Conservation (phyloP, 176 grass and related monocot genomes). For the Oryza officinalis region DNA sequence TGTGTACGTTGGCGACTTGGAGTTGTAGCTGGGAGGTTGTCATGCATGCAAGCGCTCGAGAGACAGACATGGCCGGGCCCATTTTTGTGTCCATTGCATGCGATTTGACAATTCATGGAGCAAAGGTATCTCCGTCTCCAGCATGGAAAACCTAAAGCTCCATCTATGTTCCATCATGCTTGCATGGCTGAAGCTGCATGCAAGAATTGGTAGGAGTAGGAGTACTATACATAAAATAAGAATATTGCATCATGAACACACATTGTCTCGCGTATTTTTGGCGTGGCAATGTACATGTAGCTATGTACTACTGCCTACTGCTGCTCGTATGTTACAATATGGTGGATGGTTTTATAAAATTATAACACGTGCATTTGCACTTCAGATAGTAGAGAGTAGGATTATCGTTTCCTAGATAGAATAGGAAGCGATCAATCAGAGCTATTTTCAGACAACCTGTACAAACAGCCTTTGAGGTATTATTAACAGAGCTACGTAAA, state of each 20-base stretch:
- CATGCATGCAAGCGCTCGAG: background rate
- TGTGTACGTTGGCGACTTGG: background rate
- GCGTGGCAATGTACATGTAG: background rate
- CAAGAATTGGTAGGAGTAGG: background rate
- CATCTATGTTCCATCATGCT: conserved; percentile 3
- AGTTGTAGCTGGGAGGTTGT: background rate
- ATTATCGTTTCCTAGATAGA: too few relatives aligned
- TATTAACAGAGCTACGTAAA: too few relatives aligned
- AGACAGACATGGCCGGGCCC: too few relatives aligned
- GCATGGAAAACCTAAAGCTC: background rate
- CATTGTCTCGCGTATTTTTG: background rate
- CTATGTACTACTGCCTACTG: background rate
- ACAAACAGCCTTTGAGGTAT: too few relatives aligned
- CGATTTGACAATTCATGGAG: conserved; percentile 61
- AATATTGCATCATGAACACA: background rate
- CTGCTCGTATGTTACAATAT: background rate
- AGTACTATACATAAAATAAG: background rate
- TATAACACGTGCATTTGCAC: background rate
- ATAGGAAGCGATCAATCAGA: background rate
- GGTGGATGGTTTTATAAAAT: background rate
- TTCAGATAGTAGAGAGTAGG: background rate
- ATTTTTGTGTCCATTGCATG: background rate
- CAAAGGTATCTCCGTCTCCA: conserved; percentile 13
- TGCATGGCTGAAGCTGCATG: background rate
- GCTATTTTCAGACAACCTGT: background rate